Conservation (phyloP, 371 early-diverging fungal species). For the Mucor piriformis region DNA sequence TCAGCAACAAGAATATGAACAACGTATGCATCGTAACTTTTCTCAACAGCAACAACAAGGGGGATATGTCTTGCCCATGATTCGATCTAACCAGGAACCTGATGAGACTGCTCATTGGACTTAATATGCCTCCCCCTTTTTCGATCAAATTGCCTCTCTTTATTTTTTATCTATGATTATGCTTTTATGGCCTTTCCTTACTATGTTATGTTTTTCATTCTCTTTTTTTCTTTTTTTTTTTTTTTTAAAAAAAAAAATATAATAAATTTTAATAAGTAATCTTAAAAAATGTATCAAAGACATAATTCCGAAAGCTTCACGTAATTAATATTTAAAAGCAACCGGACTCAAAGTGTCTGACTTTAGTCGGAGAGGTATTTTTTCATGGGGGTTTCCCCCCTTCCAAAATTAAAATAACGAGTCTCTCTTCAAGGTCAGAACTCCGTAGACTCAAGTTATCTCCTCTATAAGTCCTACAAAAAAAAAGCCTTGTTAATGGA, state of each 20-base stretch:
- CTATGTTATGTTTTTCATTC: neutral
- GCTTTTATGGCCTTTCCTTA: neutral
- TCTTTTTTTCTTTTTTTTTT: conserved; percentile 1
- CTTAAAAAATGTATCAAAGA: conserved; percentile 22
- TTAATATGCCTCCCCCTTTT: neutral
- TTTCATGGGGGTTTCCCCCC: too few species aligned
- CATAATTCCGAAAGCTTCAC: conserved; percentile 34
- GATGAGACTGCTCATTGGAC: conserved; percentile 16
- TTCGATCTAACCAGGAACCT: conserved; percentile 23
- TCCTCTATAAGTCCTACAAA: conserved; percentile 6
- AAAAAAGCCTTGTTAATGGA: neutral
- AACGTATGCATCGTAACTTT: conserved; percentile 21
- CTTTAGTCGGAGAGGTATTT: conserved; percentile 21
- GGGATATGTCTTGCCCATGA: conserved; percentile 28
- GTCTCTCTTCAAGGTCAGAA: conserved; percentile 25
- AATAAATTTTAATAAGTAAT: too few species aligned
- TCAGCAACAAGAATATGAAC: conserved; percentile 24
- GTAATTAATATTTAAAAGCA: conserved; percentile 18
- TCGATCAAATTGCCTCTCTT: neutral
- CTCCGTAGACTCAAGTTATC: conserved; percentile 33
- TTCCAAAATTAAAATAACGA: conserved; percentile 22
- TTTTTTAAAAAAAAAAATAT: neutral
- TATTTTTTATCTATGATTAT: conserved; percentile 1
- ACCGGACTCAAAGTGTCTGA: conserved; percentile 34
- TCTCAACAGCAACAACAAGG: conserved; percentile 15